These are phyloP conservation scores for Pythium sp. DNA, from an alignment of 352 stramenopile genomes.

Conservation along the genomic window DNA sequence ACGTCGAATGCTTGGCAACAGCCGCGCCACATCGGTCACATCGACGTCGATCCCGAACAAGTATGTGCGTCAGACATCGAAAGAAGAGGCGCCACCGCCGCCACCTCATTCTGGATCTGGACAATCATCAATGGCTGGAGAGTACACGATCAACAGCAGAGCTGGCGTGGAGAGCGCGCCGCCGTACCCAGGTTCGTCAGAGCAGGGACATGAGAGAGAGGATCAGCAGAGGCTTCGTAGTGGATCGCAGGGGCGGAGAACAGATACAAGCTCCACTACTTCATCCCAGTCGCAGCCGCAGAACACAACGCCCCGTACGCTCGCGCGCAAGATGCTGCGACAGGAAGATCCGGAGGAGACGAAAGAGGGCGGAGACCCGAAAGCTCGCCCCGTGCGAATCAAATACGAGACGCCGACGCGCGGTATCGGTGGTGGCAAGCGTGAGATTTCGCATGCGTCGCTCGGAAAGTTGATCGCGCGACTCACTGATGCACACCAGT, in stretches of 20 bases:
- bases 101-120: neutral
- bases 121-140: neutral
- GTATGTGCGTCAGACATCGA: conserved; percentile 15
- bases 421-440: conserved; percentile 53
- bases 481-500: conserved; percentile 82
- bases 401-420: conserved; percentile 67
- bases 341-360: conserved; percentile 8
- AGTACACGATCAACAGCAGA: conserved; percentile 10
- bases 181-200: neutral
- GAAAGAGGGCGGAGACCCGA: conserved; percentile 17
- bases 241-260: conserved; percentile 5
- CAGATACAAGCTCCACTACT: neutral
- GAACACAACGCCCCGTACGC: conserved; percentile 19
- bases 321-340: conserved; percentile 21
- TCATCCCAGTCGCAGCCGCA: conserved; percentile 6
- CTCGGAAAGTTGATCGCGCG: conserved; percentile 81
- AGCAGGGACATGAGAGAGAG: conserved; percentile 1
- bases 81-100: conserved; percentile 7
- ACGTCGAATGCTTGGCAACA: conserved; percentile 27
- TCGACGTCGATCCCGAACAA: conserved; percentile 19
- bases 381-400: conserved; percentile 58
- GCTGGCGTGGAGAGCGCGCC: neutral
- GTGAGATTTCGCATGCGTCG: conserved; percentile 85
- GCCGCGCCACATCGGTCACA: conserved; percentile 18
- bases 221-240: conserved; percentile 8